A percentile compares a stretch with the other conserved stretches of the same genome.
Evolutionary conservation across 768 basidiomycete species (phyloP).

Genomic region (Pleurotus tuber-regium): DNA sequence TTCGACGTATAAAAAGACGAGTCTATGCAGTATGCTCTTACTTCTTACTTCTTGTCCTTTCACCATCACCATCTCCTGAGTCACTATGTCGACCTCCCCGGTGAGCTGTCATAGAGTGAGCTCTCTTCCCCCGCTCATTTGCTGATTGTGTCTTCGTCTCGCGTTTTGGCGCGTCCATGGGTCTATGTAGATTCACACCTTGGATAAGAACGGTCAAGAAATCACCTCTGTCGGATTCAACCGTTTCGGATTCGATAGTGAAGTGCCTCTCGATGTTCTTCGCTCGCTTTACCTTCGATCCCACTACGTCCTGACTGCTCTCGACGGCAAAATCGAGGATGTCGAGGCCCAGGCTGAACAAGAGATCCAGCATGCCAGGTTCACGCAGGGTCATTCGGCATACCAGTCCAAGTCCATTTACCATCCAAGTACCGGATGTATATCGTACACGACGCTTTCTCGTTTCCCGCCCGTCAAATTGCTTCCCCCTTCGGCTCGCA

Average conservation of each 20-base stretch:
- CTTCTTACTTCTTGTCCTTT: slow-evolving; percentile 15
- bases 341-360: slow-evolving; percentile 35
- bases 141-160: no score
- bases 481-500: slow-evolving; percentile 71
- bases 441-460: slow-evolving; percentile 90
- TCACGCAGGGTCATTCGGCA: slow-evolving; percentile 44
- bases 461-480: slow-evolving; percentile 93
- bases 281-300: slow-evolving; percentile 87
- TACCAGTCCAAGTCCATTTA: slow-evolving; percentile 88
- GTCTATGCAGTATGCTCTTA: slow-evolving; percentile 3
- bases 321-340: slow-evolving; percentile 27
- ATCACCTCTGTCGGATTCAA: slow-evolving; percentile 81
- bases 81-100: slow-evolving; percentile 22
- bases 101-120: slow-evolving; percentile 18
- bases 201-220: slow-evolving; percentile 74
- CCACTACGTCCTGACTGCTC: slow-evolving; percentile 60
- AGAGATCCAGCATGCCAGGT: slow-evolving; percentile 49
- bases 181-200: slow-evolving; percentile 48
- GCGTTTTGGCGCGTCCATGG: no score
- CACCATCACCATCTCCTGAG: slow-evolving; percentile 15
- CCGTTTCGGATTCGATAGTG: slow-evolving; percentile 88
- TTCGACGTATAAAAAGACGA: slow-evolving; percentile 8
- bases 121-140: slow-evolving; percentile 9
- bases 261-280: slow-evolving; percentile 75
- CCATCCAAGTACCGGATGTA: slow-evolving; percentile 73